A percentile compares a stretch with the other conserved stretches of the same genome.
These are phyloP conservation scores for Nicotiana noctiflora DNA, from an alignment of 257 asterid genomes.

Conservation along the genomic window DNA sequence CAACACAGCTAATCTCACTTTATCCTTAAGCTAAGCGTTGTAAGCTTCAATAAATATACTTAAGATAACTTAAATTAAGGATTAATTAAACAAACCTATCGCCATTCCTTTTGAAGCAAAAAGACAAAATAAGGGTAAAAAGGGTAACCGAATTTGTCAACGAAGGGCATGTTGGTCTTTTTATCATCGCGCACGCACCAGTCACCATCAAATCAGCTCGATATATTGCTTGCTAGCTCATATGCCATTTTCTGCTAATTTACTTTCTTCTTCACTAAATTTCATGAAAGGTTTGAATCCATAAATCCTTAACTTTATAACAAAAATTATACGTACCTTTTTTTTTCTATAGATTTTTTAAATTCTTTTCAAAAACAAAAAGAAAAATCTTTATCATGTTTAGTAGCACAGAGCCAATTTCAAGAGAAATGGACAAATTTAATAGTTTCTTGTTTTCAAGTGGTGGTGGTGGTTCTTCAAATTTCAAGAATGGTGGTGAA, in stretches of 20 bases:
- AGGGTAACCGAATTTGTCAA: background rate
- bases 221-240: slow-evolving; percentile 10
- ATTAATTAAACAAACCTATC: background rate
- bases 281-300: background rate
- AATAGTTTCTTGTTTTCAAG: slow-evolving; percentile 20
- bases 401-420: slow-evolving; percentile 38
- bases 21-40: slow-evolving; percentile 27
- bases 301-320: background rate
- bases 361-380: background rate
- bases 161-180: background rate
- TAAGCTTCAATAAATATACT: slow-evolving; percentile 21
- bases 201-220: background rate
- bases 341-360: background rate
- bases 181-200: background rate
- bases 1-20: slow-evolving; percentile 18
- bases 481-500: slow-evolving; percentile 20
- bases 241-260: background rate
- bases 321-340: background rate
- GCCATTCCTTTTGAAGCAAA: background rate
- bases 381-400: background rate
- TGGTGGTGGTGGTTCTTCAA: slow-evolving; percentile 8
- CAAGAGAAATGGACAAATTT: slow-evolving; percentile 31
- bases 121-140: background rate
- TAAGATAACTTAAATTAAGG: slow-evolving; percentile 7
- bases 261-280: background rate